Evolutionary conservation across 495 filamentous ascomycete species (phyloP), one percentile per base, ranked within the genome.

Genomic region (Choiromyces venosus): DNA sequence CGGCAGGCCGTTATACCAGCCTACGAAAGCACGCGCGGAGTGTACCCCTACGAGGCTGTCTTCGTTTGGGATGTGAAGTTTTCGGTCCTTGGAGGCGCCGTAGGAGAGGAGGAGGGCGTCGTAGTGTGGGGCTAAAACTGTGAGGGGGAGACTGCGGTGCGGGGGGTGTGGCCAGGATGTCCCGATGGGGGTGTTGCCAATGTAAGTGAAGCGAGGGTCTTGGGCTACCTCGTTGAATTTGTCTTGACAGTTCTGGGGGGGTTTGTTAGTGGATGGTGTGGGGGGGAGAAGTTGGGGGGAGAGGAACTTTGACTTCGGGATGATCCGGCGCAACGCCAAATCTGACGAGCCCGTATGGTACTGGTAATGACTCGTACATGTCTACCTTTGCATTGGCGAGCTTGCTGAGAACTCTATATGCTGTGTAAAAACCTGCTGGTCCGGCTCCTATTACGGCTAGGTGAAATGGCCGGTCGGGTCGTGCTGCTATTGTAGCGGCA

Each of bases 311-410:
- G 61, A 98, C 95, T 84, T 98, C 94, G 19, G 95, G 94, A 82
- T 99, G 95, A 81, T 99, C 95, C 10, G 95, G 95, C 16, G 95
- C 96, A 67, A 99, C 95, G 19, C 95, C 95, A 80, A 93, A 97
- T 68, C 95, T 86, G 21, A 94, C 93, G 67, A 99, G 86, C 2
- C 95, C 95, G 82, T 92, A 99, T 9, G 95, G 95, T 12, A 94
- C 93, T 0, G 95, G 96, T 12, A 97, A 83, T 35, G 91, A 89
- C 83, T 99, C 95, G 82, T 96, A 99, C 96, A 98, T 98, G 82
- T 97, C 94, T 4, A 99, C 88, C 61, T 89, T 84, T 10, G 91
- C 88, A 82, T 90, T 83, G 19, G 87, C 84, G 19, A 93, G 85
- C 74, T 89, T 93, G 36, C 87, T 86, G 83, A 98, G 88, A 71